These are phyloP conservation scores for Neocatenulostroma microsporum DNA, from an alignment of 2,329 filamentous ascomycete species.

Conservation along the genomic window DNA sequence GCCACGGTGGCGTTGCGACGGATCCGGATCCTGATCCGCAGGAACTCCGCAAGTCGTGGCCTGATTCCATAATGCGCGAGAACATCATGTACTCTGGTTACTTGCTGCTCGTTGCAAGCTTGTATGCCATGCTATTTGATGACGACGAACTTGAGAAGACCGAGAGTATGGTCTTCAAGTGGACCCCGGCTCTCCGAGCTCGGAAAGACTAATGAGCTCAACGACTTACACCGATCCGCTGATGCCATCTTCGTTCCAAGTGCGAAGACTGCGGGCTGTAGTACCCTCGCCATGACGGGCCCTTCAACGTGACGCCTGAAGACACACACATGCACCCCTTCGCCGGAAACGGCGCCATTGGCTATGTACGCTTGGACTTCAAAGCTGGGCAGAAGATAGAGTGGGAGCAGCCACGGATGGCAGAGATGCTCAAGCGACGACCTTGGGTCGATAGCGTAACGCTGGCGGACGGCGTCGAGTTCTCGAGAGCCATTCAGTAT, in stretches of 20 bases:
- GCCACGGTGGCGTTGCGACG: constrained; percentile 26
- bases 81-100: constrained; percentile 41
- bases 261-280: constrained; percentile 33
- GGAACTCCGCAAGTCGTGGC: constrained; percentile 36
- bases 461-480: constrained; percentile 20
- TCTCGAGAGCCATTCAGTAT: constrained; percentile 19
- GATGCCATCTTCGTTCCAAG: constrained; percentile 23
- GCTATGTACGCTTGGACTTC: constrained; percentile 33
- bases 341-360: constrained; percentile 31
- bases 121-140: constrained; percentile 39
- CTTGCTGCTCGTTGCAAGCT: constrained; percentile 33
- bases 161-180: constrained; percentile 30
- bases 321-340: constrained; percentile 30
- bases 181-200: constrained; percentile 35
- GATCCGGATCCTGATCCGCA: constrained; percentile 34
- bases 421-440: constrained; percentile 23
- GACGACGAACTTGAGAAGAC: constrained; percentile 34
- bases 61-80: constrained; percentile 34
- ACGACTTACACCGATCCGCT: constrained; percentile 23
- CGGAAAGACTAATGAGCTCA: constrained; percentile 15
- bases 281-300: constrained; percentile 25
- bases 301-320: constrained; percentile 18
- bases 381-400: constrained; percentile 31
- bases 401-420: constrained; percentile 29
- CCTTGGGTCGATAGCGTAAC: constrained; percentile 22